Evolutionary conservation across 192 early-diverging fungal genomes (phyloP), one percentile per base, ranked within the genome.

Genomic region (Obelidium mucronatum): DNA sequence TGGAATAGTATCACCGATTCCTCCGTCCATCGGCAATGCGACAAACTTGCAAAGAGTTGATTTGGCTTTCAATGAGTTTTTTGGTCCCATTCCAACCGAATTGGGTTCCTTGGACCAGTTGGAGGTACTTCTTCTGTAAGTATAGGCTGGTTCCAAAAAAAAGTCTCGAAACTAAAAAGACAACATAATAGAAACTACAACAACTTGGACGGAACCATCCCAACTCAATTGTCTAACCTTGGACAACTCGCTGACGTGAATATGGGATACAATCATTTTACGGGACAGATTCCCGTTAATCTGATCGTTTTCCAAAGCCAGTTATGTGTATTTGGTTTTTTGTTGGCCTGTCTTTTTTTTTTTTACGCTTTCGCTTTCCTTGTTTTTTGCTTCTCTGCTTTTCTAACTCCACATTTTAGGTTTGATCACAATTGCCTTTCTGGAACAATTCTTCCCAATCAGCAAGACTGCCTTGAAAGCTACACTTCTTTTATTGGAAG

Each of bases 1-100:
- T 58, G 55, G 24, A 0, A 11, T 58, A 11, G 55, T 22, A 24
- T 58, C 55, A 24, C n/a, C 15, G 5, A 64, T 64, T 35, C 62
- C 62, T 28, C 19, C 62, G 3, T 64, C 62, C 11, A 64, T 64
- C 34, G 62, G 62, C 28, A 64, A 64, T 35, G 34, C 39, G 17
- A 64, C 31, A 6, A 64, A 64, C 34, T 35, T 64, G 62, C 5
- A n/a, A 13, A 6, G 13, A 6, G 15, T 64, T 15, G 62, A 64
- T 35, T 40, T 64, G 4, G 31, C 31, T 8, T 39, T 34, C 34
- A 64, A 64, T 37, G 11, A 64, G 13, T 34, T 64, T 13, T 30
- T 19, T 64, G 62, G 62, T 6, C 15, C 4, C 24, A 64, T 64
- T 64, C 62, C 62, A 13, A 8, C 28, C 13, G 62, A 64, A 37